Percentiles rank a stretch among this genome's conserved stretches.
Conservation (phyloP, 345 rosid genomes). For the Heritiera littoralis region DNA sequence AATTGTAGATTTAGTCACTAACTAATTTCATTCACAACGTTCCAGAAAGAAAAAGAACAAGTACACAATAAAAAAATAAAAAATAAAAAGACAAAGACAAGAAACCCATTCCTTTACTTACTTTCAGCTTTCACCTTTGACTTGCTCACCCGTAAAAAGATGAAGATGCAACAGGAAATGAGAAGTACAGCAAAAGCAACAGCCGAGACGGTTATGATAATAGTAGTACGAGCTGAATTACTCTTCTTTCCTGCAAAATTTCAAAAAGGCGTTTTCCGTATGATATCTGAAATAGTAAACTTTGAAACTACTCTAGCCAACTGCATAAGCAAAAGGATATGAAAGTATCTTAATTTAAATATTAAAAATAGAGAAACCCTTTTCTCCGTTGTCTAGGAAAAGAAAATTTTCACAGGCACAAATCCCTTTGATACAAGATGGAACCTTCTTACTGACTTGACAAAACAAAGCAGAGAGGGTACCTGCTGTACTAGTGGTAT, state of each 20-base stretch:
- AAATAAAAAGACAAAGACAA: background rate
- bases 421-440: background rate
- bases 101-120: conserved; percentile 15
- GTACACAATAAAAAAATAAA: background rate
- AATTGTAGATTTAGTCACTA: background rate
- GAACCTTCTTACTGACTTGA: background rate
- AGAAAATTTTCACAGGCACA: background rate
- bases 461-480: background rate
- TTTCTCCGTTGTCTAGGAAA: background rate
- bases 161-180: background rate
- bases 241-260: conserved; percentile 26
- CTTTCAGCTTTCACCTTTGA: conserved; percentile 18
- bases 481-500: background rate
- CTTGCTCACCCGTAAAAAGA: conserved; percentile 22
- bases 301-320: background rate
- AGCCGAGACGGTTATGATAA: conserved; percentile 6
- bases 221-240: conserved; percentile 8
- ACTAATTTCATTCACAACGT: background rate
- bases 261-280: background rate
- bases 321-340: background rate
- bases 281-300: background rate
- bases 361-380: background rate
- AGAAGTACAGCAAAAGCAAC: conserved; percentile 16
- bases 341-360: background rate
- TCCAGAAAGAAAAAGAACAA: background rate